Percentiles rank a stretch among this genome's conserved stretches.
phyloP scores from a whole-genome alignment of 148 eudicot genomes.

The Pouteria glomerata region DNA sequence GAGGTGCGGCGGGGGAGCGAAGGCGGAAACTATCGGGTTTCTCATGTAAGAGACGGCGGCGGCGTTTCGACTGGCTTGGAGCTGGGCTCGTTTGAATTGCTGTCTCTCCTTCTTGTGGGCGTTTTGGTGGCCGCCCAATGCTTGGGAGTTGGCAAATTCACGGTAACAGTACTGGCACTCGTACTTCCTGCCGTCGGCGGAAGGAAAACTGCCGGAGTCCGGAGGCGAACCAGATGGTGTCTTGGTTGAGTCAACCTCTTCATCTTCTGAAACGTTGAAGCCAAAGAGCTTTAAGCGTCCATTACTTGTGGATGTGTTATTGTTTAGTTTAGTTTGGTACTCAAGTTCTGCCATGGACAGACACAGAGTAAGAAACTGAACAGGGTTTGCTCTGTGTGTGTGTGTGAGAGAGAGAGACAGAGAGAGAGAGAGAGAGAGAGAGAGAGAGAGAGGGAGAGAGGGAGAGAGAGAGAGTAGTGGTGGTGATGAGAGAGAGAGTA shows the following conservation, averaged over 20 bases:
- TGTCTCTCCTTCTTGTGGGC: constrained; percentile 92
- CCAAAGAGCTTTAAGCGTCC: constrained; percentile 71
- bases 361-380: neutral
- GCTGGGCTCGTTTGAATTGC: constrained; percentile 76
- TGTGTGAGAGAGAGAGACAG: no score
- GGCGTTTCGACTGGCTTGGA: constrained; percentile 69
- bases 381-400: no score
- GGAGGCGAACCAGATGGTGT: constrained; percentile 43
- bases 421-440: neutral
- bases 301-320: constrained; percentile 14
- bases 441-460: neutral
- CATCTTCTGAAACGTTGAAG: constrained; percentile 46
- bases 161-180: constrained; percentile 90
- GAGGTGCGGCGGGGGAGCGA: constrained; percentile 72
- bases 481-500: constrained; percentile 15
- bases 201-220: constrained; percentile 28
- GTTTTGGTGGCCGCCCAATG: constrained; percentile 90
- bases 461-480: neutral
- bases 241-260: constrained; percentile 35
- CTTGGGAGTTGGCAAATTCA: constrained; percentile 89
- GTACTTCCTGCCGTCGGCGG: constrained; percentile 52
- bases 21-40: constrained; percentile 68
- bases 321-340: constrained; percentile 29
- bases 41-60: constrained; percentile 64
- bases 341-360: constrained; percentile 52